Evolutionary conservation across 768 basidiomycete species (phyloP), one percentile per base, ranked within the genome.

Genomic region (Piloderma croceum): DNA sequence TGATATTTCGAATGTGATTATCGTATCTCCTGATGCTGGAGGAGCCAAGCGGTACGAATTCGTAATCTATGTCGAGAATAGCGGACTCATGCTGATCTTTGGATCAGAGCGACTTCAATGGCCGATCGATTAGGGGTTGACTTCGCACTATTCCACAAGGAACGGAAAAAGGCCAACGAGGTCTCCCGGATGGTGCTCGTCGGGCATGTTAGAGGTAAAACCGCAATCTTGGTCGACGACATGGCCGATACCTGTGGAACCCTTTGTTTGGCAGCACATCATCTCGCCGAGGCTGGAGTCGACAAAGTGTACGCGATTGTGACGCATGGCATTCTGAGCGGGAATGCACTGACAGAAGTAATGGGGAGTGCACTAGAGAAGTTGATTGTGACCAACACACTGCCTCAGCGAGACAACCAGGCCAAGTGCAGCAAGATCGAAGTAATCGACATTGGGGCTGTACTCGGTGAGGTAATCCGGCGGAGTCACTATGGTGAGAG

Each of bases 191-290:
- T 93, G 91, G 78, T 92, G 41, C 79, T 99, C 38, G 94, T 99
- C 33, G 96, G 96, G 1, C 82, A 90, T 54, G 92, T 93, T 47
- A 81, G 78, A 58, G 91, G 83, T 58, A 92, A 97, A 68, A 74
- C 81, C 31, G 96, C 93, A 39, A 92, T 99, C 43, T 71, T 99
- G 21, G 87, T 98, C 33, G 96, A 98, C 70, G 96, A 99, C 70
- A 97, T 99, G 91, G 90, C 91, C 22, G 90, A 94, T 63, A 94
- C 91, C 31, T 94, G 90, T 53, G 90, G 90, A 39, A 99, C 96
- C 44, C 76, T 99, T 45, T 83, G 86, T 50, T 74, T 97, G 40
- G 96, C 96, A 1, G 90, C 94, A 6, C 72, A 77, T 48, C 90
- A 96, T 47, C 73, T 99, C 41, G 68, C 81, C 23, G 90, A 96